Evolutionary conservation across 1,284 basidiomycete species (phyloP).

Genomic region (Ceratobasidium sp.): DNA sequence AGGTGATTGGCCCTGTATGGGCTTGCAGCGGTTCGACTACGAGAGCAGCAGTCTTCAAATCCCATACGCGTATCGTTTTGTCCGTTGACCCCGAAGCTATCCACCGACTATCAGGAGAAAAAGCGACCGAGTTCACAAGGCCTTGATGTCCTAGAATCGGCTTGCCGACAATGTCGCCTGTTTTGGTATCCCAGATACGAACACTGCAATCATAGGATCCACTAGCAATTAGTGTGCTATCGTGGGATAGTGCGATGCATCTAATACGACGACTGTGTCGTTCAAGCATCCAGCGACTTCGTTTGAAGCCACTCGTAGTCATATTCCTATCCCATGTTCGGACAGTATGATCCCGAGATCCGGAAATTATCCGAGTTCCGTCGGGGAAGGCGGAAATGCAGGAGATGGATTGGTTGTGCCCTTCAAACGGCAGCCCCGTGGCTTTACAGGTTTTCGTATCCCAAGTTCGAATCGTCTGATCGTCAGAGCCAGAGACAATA

Average conservation of each 20-base stretch:
- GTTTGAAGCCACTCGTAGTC: not conserved
- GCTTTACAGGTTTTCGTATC: not conserved
- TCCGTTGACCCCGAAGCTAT: slow-evolving; percentile 22
- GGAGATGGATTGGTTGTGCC: not conserved
- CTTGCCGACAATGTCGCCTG: not conserved
- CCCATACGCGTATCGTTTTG: slow-evolving; percentile 14
- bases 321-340: not conserved
- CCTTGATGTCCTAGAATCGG: not conserved
- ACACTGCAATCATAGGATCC: not conserved
- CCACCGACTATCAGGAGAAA: not conserved
- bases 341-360: not conserved
- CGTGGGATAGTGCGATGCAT: not conserved
- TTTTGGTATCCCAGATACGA: not conserved
- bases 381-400: not conserved
- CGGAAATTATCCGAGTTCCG: not conserved
- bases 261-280: not conserved
- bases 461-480: not conserved
- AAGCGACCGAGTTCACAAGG: slow-evolving; percentile 4
- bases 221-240: too few relatives aligned
- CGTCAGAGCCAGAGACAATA: not conserved
- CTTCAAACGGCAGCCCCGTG: not conserved
- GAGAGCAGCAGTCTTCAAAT: not conserved
- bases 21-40: not conserved
- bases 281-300: not conserved
- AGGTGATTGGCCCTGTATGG: not conserved